Conservation (phyloP, 2,329 filamentous ascomycete genomes). For the Fusarium incarnatum region DNA sequence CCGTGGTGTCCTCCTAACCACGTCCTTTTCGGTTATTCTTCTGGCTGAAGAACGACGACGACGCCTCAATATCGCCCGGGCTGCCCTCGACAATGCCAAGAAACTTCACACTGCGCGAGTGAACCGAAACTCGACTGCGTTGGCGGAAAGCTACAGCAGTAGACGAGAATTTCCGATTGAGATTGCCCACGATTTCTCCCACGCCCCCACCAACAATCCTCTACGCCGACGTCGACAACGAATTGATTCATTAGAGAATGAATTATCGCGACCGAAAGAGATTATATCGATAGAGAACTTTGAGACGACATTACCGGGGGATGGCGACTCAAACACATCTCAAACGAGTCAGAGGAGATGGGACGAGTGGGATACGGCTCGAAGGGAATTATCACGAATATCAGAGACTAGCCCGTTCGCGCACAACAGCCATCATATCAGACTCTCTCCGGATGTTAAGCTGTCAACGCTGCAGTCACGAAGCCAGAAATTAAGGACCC, state of each 20-base stretch:
- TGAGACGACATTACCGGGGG: constrained; percentile 10
- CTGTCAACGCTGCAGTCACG: constrained; percentile 10
- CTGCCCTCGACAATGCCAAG: constrained; percentile 64
- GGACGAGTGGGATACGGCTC: constrained; percentile 44
- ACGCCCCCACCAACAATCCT: constrained; percentile 39
- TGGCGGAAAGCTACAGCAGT: constrained; percentile 43
- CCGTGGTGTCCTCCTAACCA: constrained; percentile 66
- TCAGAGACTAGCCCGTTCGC: constrained; percentile 28
- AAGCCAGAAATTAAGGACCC: not conserved
- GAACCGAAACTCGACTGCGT: constrained; percentile 46
- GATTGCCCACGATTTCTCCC: constrained; percentile 44
- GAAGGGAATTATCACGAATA: constrained; percentile 42
- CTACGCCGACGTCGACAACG: constrained; percentile 47
- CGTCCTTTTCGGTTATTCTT: constrained; percentile 66
- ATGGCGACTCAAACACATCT: constrained; percentile 5
- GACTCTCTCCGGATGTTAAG: constrained; percentile 25
- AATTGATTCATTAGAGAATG: constrained; percentile 19
- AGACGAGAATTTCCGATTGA: constrained; percentile 44
- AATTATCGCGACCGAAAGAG: not conserved
- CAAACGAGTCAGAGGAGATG: constrained; percentile 35
- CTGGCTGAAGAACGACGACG: constrained; percentile 68
- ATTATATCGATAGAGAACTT: constrained; percentile 13
- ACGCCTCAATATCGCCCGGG: constrained; percentile 62
- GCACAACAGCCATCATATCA: constrained; percentile 32
- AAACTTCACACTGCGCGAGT: constrained; percentile 59